Base-by-base conservation (phyloP, 306 rosid species). In the Boehmeria nivea region DNA sequence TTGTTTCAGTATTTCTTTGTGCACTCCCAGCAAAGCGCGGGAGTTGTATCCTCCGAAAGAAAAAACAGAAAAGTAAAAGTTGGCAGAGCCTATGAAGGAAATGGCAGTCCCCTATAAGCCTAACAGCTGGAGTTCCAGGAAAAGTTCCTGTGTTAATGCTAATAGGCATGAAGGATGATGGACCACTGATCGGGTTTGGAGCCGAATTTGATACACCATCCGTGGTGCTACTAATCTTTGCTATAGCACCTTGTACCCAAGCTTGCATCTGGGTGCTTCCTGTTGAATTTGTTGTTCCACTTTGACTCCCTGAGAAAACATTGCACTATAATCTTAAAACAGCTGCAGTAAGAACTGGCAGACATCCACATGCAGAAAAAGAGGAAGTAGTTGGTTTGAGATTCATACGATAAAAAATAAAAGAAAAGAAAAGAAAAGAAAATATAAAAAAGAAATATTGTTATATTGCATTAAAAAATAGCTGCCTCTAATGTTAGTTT, bases 51-150 rank as follows among this genome's bases (percentile, higher is more conserved):
- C 99, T 79, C 24, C 96, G 84, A 70, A 91, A 91, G 96, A 91
- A 91, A 73, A 85, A 91, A 72, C 99, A 91, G 72, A 91, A 91
- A 48, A 91, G 94, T 77, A 91, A 69, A 63, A 91, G 93, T 73
- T 91, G 99, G 78, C 99, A 91, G 31, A 91, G 74, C 59, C 99
- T 73, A 64, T 91, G 99, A 59, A 91, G 89, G 82, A 91, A 91
- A 73, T 91, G 96, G 52, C 99, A 87, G 69, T 91, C 99, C 66
- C 99, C 99, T 51, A 91, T 85, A 58, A 91, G 95, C 79, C 99
- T 80, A 52, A 91, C 99, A 7, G 99, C 99, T 28, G 99, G 99
- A 66, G 99, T 91, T 66, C 99, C 99, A 25, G 99, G 99, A 71
- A 91, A 91, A 23, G 99, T 91, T 79, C 99, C 99, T 3, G 99